Conservation (phyloP, 1,284 basidiomycete species). For the Fomes fomentarius region DNA sequence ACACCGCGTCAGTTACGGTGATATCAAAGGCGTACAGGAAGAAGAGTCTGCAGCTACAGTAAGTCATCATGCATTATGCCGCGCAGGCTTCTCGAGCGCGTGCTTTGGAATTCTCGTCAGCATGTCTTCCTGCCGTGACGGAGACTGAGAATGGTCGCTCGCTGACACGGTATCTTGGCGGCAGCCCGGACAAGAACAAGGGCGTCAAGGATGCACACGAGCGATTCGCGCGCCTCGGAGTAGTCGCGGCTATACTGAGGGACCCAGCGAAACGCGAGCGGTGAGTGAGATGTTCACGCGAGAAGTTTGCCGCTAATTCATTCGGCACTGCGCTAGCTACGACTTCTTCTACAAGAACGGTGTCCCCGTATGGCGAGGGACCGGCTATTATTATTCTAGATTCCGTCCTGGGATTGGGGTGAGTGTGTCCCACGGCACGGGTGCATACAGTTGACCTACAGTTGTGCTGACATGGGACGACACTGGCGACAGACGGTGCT, state of each 20-base stretch:
- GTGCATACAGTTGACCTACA: not conserved
- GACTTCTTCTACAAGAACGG: slow-evolving; percentile 94
- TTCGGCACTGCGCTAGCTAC: slow-evolving; percentile 50
- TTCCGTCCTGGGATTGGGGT: slow-evolving; percentile 89
- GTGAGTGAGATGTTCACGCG: slow-evolving; percentile 44
- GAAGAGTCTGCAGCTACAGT: slow-evolving; percentile 89
- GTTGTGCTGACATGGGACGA: slow-evolving; percentile 22
- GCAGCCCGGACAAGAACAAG: slow-evolving; percentile 92
- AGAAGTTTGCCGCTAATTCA: not conserved
- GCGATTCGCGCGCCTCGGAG: slow-evolving; percentile 85
- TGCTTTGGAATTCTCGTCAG: no score
- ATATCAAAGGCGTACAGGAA: slow-evolving; percentile 89
- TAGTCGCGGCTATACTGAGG: slow-evolving; percentile 83
- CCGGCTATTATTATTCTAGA: slow-evolving; percentile 89
- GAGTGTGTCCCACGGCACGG: slow-evolving; percentile 29
- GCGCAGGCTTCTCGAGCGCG: no score
- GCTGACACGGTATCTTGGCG: slow-evolving; percentile 13
- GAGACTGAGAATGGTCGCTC: no score
- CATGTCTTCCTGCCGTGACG: not conserved
- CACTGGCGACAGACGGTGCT: slow-evolving; percentile 63
- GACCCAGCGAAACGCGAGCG: slow-evolving; percentile 77
- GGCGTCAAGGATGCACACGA: slow-evolving; percentile 81
- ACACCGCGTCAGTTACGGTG: slow-evolving; percentile 70
- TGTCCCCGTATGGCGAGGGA: slow-evolving; percentile 87
- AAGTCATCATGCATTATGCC: slow-evolving; percentile 32